Conservation (phyloP, 2,329 filamentous ascomycete species). For the Trichoderma sp. region DNA sequence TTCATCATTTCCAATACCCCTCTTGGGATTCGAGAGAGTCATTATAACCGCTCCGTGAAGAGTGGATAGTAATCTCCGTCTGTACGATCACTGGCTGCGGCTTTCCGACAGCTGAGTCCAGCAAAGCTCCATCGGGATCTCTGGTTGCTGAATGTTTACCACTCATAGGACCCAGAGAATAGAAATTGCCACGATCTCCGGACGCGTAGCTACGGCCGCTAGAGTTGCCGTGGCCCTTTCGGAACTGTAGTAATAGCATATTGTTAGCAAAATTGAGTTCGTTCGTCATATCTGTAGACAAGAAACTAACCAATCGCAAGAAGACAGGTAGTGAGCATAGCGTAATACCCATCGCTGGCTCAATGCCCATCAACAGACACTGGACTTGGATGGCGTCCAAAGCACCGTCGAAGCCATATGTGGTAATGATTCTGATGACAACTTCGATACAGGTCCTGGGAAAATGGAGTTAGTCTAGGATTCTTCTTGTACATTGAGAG, state of each 20-base stretch:
- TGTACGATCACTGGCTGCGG: slow-evolving; percentile 12
- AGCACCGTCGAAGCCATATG: slow-evolving; percentile 7
- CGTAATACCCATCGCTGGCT: slow-evolving; percentile 22
- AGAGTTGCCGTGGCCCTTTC: neutral
- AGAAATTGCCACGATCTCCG: slow-evolving; percentile 13
- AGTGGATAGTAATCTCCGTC: slow-evolving; percentile 20
- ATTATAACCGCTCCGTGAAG: slow-evolving; percentile 20
- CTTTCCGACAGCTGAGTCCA: slow-evolving; percentile 16
- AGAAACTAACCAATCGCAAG: slow-evolving; percentile 5
- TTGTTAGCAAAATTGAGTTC: neutral
- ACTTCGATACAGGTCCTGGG: slow-evolving; percentile 21
- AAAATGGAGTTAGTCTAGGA: neutral
- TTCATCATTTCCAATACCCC: slow-evolving; percentile 8
- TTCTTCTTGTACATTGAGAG: neutral
- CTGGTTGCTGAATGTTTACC: slow-evolving; percentile 12
- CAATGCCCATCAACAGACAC: slow-evolving; percentile 14
- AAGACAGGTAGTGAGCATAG: slow-evolving; percentile 20
- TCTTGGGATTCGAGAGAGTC: slow-evolving; percentile 21
- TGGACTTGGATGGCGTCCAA: slow-evolving; percentile 18
- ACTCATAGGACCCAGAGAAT: slow-evolving; percentile 18
- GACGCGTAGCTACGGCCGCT: slow-evolving; percentile 15
- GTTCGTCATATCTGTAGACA: neutral
- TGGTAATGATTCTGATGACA: slow-evolving; percentile 20
- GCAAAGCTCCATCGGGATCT: slow-evolving; percentile 16
- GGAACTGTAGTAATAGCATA: neutral